Evolutionary conservation across 2,329 filamentous ascomycete genomes (phyloP), one percentile per base, ranked within the genome.

Genomic region (Calonectria pseudoreteaudii): DNA sequence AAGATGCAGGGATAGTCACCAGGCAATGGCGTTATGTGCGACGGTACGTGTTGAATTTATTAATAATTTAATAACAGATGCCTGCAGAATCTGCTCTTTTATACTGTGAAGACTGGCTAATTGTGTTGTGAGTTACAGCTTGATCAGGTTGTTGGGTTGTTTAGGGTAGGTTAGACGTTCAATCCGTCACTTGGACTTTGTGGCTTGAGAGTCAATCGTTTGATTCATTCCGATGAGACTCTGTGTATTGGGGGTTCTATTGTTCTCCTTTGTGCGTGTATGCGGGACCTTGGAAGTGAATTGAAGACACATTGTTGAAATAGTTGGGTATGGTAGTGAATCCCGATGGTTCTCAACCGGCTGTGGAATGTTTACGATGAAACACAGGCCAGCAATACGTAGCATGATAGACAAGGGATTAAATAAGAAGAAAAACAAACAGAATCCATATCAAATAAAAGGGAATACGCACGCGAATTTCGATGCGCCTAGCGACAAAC

Each of bases 1-100:
- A 28, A 50, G 52, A 53, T 68, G 26, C 70, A 72, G 62, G 70
- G 70, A 68, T 72, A 47, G 70, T 60, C 28, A 26, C 64, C 47
- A 36, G 70, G 38, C 56, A 23, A 64, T 56, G 53, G 70, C 64
- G 65, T 31, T 38, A 52, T 44, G 34, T 62, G 26, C 50, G 41
- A 38, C 31, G 60, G n/a, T 30, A 58, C 34, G 31, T 52, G 20
- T 41, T 53, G 6, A 20, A 16, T 14, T 36, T 47, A 56, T 56
- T 66, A 49, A 28, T 52, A 36, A 41, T 64, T 34, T 52, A 36
- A 41, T 64, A 20, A 1, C 14, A 23, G 28, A 28, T 36, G 28
- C 26, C 23, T 62, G 16, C 30, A 5, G 23, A 2, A 14, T 5
- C 16, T 60, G n/a, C 18, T 38, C 20, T 47, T 47, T 47, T 1